Base-by-base conservation (phyloP, 345 rosid genomes). In the Lumnitzera littorea region DNA sequence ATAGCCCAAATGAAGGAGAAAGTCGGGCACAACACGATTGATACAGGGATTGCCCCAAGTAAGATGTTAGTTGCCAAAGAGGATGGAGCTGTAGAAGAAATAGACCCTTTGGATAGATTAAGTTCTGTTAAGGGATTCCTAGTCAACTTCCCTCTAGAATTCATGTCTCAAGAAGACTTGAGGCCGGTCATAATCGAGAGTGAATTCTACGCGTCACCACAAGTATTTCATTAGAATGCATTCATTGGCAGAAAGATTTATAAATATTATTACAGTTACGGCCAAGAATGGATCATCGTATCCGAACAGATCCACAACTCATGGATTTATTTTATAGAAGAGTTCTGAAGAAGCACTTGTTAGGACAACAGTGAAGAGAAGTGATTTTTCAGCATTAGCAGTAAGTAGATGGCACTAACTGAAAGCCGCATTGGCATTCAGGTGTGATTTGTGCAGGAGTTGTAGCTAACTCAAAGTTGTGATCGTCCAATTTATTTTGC, bases 151-250 rank as follows among this genome's bases (percentile, higher is more conserved):
- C 98, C 98, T 0, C 74, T 89, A 67, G 81, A 87, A 62, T 92
- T 92, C 83, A 85, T 89, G 94, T 65, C 80, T 52, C 74, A 84
- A 57, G 86, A 89, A 85, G 83, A 92, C 73, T 73, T 92, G 55
- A 77, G 91, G 70, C 96, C 98, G 0, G 72, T 64, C 24, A 81
- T 92, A 50, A 82, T 57, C n/a, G 98, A 89, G 79, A 61, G 85
- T 25, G 98, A 89, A 67, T 92, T 87, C 59, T 92, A 89, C 55
- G 86, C 96, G 20, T 80, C 87, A 54, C 84, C 96, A 58, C 94
- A 81, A 67, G 98, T 89, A 56, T 92, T 79, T 58, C 89, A 78
- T 63, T 88, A 61, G 66, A 9, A 9, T 36, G 43, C 43, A 36
- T 36, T 36, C 11, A 36, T 9, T 9, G 9, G 43, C 43, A 7